Base-by-base conservation (phyloP, 768 basidiomycete species). In the Suillus weaverae region DNA sequence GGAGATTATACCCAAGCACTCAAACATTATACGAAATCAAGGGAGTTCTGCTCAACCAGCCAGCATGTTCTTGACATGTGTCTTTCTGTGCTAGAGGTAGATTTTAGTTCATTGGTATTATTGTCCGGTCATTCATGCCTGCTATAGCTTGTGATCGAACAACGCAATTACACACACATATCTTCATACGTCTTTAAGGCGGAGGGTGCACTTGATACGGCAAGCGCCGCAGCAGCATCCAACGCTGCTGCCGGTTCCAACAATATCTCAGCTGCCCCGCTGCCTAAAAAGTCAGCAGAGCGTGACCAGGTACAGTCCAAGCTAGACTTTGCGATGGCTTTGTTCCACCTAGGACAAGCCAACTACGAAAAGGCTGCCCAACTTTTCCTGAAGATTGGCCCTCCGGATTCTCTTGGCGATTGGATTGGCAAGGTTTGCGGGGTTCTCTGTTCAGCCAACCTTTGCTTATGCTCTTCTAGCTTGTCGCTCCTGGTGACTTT, bases 11-110 rank as follows among this genome's bases (percentile, higher is more conserved):
- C 84, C 7, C 80, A 80, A 18, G 86, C 96, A 5, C 75, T 97
- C 69, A 90, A 91, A 71, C 88, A 94, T 70, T 91, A 89, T 77
- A 90, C 91, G n/a, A 95, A 95, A 71, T 91, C 90, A 14, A 88
- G 96, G 64, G 97, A 99, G 73, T 97, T 88, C 77, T 95, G 95
- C 74, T 89, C 94, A 16, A 93, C 94, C 11, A 89, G 89, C 63
- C 88, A 91, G 69, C 95, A 98, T 68, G 88, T 97, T n/a, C 83
- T 98, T 3, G 97, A 98, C 63, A 94, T 95, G 88, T 95, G 91
- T 76, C 79, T 94, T 54, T 89, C 89, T 3, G 86, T 93, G 18
- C 80, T 94, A 3, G 92, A 94, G 84, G 92, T 91, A 69, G 9
- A 76, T 69, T 33, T 11, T n/a, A 44, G 1, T 26, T 30, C 32